Evolutionary conservation across 2,329 filamentous ascomycete species (phyloP), one percentile per base, ranked within the genome.

Genomic region (Annulohypoxylon truncatum): DNA sequence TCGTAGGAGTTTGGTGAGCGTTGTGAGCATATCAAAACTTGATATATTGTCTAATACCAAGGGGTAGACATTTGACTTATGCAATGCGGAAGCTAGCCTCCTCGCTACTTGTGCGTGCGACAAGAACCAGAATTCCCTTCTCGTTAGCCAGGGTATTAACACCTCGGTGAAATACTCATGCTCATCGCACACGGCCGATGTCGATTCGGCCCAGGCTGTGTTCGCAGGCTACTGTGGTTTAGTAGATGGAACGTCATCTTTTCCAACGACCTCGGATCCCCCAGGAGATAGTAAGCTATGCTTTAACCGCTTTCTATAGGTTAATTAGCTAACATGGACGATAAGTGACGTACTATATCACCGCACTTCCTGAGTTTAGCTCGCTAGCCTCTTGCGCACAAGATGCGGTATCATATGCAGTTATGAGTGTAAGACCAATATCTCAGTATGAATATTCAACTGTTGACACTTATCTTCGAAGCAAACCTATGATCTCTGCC

Each of bases 331-430:
- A 22, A 59, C 47, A 7, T 26, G 15, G 20, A 54, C 52, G 4
- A 2, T 20, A 84, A 84, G 82, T 88, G 81, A 80, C 83, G 0
- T 88, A 87, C 70, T 84, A 85, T 62, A 82, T 87, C 61, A 85
- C 84, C 1, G 85, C 81, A 10, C 73, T 87, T 26, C 77, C 82
- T 0, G 75, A 82, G 61, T 87, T 77, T 64, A 79, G 77, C 42
- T 77, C 80, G 0, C 76, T 87, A 0, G 79, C 78, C 0, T 71
- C 75, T 0, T 87, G 85, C 57, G 84, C 83, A 0, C 77, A 81
- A 58, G 75, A 70, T 0, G 84, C 78, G 0, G 66, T 87, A 15
- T 80, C 81, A 2, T 76, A 78, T 44, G 82, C 76, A 3, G 72
- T 86, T 2, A 74, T 79, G 28, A 73, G 71, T 46, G 83, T 84